Conservation (phyloP, 805 yeast genomes). For the Saccharomyces cerevisiae region DNA sequence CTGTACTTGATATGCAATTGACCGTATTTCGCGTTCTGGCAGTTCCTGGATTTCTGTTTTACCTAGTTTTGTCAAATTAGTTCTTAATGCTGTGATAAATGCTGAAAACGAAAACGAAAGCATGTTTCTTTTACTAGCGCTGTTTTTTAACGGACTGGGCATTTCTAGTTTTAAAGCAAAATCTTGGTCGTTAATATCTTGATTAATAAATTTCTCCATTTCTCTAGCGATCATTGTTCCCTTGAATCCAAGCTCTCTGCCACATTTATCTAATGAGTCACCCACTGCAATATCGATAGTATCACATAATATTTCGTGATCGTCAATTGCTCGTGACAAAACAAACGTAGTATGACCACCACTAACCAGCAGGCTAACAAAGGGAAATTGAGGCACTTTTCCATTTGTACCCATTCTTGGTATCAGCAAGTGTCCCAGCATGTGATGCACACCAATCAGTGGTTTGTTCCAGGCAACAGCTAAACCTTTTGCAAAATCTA, state of each 20-base stretch:
- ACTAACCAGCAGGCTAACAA: conserved; percentile 67
- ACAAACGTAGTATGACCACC: conserved; percentile 96
- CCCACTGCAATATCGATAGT: conserved; percentile 89
- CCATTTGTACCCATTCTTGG: conserved; percentile 46
- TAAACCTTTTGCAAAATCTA: conserved; percentile 79
- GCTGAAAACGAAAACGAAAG: conserved; percentile 71
- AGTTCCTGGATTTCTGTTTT: conserved; percentile 13
- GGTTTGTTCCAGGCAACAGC: conserved; percentile 72
- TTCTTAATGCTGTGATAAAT: conserved; percentile 51
- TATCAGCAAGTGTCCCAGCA: conserved; percentile 83
- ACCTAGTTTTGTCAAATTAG: conserved; percentile 11
- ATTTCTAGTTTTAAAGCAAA: conserved; percentile 16
- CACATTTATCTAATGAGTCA: conserved; percentile 88
- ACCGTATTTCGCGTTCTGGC: conserved; percentile 26
- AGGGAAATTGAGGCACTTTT: conserved; percentile 48
- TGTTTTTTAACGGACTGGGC: conserved; percentile 48
- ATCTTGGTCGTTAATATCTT: background rate
- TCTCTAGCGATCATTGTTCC: conserved; percentile 87
- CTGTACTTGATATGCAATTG: conserved; percentile 55
- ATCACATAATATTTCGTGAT: conserved; percentile 67
- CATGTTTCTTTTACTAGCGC: conserved; percentile 37
- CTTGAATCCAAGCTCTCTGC: conserved; percentile 67
- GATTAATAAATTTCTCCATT: conserved; percentile 48
- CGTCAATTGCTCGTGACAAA: conserved; percentile 45
- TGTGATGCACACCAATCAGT: conserved; percentile 85